phyloP scores from a whole-genome alignment of 2,329 filamentous ascomycete genomes.

The Claviceps fusiformis region DNA sequence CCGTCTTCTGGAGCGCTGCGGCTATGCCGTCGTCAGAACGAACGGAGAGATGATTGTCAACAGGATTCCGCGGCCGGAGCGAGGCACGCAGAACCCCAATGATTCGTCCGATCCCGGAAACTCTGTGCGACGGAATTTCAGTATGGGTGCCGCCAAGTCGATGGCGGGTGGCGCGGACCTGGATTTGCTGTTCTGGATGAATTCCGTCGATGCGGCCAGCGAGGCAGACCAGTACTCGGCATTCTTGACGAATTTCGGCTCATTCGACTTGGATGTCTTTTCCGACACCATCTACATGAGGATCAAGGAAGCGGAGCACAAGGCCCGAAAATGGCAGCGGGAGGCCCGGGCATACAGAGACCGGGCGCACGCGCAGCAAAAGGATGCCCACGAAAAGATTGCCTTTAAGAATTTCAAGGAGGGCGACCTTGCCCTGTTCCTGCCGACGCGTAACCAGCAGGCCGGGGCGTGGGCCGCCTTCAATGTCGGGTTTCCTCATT shows the following conservation, averaged over 20 bases:
- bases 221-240: conserved; percentile 63
- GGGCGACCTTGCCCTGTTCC: conserved; percentile 83
- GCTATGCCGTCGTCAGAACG: conserved; percentile 67
- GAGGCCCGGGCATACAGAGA: conserved; percentile 81
- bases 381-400: conserved; percentile 89
- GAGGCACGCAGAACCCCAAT: conserved; percentile 39
- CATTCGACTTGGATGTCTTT: conserved; percentile 74
- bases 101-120: conserved; percentile 43
- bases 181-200: conserved; percentile 70
- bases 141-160: conserved; percentile 28
- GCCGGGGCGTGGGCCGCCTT: conserved; percentile 96
- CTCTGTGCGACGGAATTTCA: conserved; percentile 40
- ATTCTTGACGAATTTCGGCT: conserved; percentile 59
- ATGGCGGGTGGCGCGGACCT: conserved; percentile 52
- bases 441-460: conserved; percentile 87
- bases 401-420: conserved; percentile 94
- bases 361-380: conserved; percentile 65
- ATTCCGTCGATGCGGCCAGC: conserved; percentile 47
- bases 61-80: conserved; percentile 50
- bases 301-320: conserved; percentile 84
- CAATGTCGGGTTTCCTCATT: conserved; percentile 94
- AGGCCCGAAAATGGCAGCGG: conserved; percentile 84
- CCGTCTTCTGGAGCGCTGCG: conserved; percentile 72
- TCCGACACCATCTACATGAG: conserved; percentile 76
- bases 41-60: conserved; percentile 62